Evolutionary conservation across 192 early-diverging fungal species (phyloP).

Genomic region (Backusella psychrophila): DNA sequence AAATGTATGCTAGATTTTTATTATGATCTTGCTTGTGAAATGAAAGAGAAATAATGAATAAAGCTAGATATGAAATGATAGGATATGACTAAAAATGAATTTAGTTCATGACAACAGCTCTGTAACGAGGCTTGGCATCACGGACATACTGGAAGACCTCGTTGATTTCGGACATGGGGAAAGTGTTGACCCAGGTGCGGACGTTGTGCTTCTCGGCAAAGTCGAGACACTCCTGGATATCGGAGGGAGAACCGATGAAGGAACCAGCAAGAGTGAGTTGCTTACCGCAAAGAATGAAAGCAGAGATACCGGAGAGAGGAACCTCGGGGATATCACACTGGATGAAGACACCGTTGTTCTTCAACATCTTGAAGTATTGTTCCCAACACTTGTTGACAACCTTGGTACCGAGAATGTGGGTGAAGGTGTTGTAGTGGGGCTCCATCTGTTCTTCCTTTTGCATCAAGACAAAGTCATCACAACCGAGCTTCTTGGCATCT

Average conservation of each 20-base stretch:
- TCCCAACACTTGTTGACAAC: slow-evolving; percentile 15
- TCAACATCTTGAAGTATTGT: slow-evolving; percentile 15
- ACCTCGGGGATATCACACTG: slow-evolving; percentile 63
- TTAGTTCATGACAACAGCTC: slow-evolving; percentile 70
- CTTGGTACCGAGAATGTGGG: slow-evolving; percentile 13
- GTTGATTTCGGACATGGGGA: slow-evolving; percentile 62
- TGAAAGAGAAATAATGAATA: not conserved
- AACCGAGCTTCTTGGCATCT: slow-evolving; percentile 56
- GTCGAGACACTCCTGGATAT: slow-evolving; percentile 62
- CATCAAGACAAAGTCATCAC: slow-evolving; percentile 42
- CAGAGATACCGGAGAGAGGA: slow-evolving; percentile 40
- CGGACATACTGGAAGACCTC: slow-evolving; percentile 60
- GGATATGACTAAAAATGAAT: not conserved
- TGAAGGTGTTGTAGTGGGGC: slow-evolving; percentile 8
- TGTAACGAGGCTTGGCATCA: slow-evolving; percentile 63
- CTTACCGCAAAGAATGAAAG: slow-evolving; percentile 40
- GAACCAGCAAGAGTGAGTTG: slow-evolving; percentile 62
- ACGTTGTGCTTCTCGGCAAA: slow-evolving; percentile 64
- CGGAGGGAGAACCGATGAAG: slow-evolving; percentile 58
- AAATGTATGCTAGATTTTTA: not conserved
- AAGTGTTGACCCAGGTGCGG: slow-evolving; percentile 58
- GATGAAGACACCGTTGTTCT: slow-evolving; percentile 52
- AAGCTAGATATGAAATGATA: not conserved
- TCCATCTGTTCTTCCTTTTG: slow-evolving; percentile 7
- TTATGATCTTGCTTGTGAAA: not conserved